Evolutionary conservation across 192 early-diverging fungal genomes (phyloP), one percentile per base, ranked within the genome.

Genomic region (Physocladia obscura): DNA sequence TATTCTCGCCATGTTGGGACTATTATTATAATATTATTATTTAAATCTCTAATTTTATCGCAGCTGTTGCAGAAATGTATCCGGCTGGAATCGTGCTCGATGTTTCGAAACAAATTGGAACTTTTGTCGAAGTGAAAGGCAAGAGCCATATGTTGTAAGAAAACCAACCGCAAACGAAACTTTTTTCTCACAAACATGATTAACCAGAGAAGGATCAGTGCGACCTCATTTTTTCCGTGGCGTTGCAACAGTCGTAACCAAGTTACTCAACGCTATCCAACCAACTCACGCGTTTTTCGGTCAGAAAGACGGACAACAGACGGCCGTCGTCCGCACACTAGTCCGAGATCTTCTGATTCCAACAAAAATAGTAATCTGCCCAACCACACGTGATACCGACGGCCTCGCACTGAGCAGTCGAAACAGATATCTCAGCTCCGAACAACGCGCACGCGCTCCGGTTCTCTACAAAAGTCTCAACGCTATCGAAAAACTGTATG

Each of bases 201-300:
- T 54, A 11, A 21, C 6, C 52, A 77, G 77, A 57, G 97, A 99
- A 75, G 97, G 97, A 32, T 83, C 79, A 22, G 87, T 93, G 2
- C 88, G 97, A 0, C 97, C 97, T 13, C 89, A 92, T 70, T 98
- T 98, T 77, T 99, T 99, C 81, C 87, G 95, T 51, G 97, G 97
- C 36, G 97, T 99, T 2, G 91, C 94, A 0, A 99, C 97, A 1
- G 90, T 99, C 0, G 94, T 97, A 2, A 74, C 90, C 35, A 99
- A 97, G 77, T 84, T 99, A 27, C 91, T 99, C 72, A 94, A 95
- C 76, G 90, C 92, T 30, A 84, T 89, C 24, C 86, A 90, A 78
- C 94, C 97, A 2, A 87, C 90, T 21, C 59, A 81, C 22, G 92
- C 91, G 11, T 93, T 83, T 63, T 99, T 99, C 79, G 97, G 97